A percentile compares a stretch with the other conserved stretches of the same genome.
Conservation (phyloP, 495 filamentous ascomycete species). For the Penicillium turbatum region DNA sequence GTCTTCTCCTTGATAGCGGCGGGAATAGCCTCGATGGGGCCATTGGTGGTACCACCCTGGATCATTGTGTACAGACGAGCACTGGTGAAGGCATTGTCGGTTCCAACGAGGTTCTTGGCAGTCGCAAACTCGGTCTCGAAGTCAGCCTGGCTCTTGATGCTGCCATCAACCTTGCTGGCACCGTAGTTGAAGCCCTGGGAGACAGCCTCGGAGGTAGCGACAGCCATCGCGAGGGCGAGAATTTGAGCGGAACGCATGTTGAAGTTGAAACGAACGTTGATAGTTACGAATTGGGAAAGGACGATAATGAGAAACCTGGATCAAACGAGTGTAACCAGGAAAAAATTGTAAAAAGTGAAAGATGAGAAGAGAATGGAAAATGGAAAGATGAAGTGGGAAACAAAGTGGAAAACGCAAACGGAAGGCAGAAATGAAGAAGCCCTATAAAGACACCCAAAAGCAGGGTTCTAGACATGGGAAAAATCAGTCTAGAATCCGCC, state of each 20-base stretch:
- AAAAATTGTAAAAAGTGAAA: slow-evolving; percentile 6
- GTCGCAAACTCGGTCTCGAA: slow-evolving; percentile 67
- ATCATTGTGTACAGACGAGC: slow-evolving; percentile 65
- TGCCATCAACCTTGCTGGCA: slow-evolving; percentile 56
- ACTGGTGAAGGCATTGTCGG: slow-evolving; percentile 66
- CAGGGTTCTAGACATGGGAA: neutral
- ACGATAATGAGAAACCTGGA: neutral
- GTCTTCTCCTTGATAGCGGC: slow-evolving; percentile 73
- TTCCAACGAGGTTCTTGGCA: slow-evolving; percentile 64
- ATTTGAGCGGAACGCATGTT: slow-evolving; percentile 38
- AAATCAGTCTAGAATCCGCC: slow-evolving; percentile 10
- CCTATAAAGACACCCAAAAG: neutral
- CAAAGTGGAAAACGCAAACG: slow-evolving; percentile 3
- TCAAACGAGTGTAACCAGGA: slow-evolving; percentile 10
- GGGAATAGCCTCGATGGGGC: slow-evolving; percentile 64
- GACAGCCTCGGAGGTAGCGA: slow-evolving; percentile 44
- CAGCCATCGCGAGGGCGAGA: slow-evolving; percentile 42
- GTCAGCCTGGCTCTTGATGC: slow-evolving; percentile 57
- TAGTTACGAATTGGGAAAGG: neutral
- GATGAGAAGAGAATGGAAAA: neutral
- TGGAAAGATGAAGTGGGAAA: slow-evolving; percentile 5
- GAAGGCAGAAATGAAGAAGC: slow-evolving; percentile 3
- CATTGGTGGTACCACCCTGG: slow-evolving; percentile 55
- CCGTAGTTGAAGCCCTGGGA: slow-evolving; percentile 84
- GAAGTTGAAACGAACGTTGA: slow-evolving; percentile 11